Conservation (phyloP, 108 stramenopile genomes). For the Cyclostephanos tholiformis region DNA sequence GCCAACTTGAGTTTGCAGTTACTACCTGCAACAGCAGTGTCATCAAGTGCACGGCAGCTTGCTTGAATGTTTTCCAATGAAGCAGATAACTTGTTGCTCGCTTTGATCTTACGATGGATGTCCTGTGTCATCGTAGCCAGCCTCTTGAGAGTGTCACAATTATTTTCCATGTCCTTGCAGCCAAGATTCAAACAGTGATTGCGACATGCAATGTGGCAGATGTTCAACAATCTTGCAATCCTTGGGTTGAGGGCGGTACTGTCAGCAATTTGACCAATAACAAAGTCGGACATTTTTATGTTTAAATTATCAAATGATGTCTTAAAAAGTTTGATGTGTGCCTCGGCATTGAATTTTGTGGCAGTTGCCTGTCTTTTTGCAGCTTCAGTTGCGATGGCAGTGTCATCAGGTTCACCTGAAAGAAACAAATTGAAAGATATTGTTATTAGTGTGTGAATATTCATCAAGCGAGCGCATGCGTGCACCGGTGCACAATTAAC, state of each 20-base stretch:
- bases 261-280: conserved; percentile 1
- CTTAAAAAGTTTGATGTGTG: background rate
- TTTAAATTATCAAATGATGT: conserved; percentile 1
- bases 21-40: no score
- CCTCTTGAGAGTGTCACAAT: background rate
- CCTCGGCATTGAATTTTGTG: conserved; percentile 2
- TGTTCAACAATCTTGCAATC: background rate
- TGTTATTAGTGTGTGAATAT: no score
- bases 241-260: no score
- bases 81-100: conserved; percentile 1
- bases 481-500: no score
- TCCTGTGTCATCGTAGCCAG: background rate
- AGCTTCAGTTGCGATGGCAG: conserved; percentile 10
- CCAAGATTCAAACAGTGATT: background rate
- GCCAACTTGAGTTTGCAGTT: background rate
- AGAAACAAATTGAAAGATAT: conserved; percentile 1
- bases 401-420: background rate
- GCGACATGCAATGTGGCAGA: background rate
- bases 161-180: background rate
- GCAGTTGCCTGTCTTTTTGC: no score
- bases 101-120: background rate
- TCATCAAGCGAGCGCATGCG: no score
- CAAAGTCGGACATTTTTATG: background rate
- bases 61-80: background rate
- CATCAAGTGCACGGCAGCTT: background rate